Evolutionary conservation across 441 rosid genomes (phyloP), one percentile per base, ranked within the genome.

Genomic region (Gossypium davidsonii): DNA sequence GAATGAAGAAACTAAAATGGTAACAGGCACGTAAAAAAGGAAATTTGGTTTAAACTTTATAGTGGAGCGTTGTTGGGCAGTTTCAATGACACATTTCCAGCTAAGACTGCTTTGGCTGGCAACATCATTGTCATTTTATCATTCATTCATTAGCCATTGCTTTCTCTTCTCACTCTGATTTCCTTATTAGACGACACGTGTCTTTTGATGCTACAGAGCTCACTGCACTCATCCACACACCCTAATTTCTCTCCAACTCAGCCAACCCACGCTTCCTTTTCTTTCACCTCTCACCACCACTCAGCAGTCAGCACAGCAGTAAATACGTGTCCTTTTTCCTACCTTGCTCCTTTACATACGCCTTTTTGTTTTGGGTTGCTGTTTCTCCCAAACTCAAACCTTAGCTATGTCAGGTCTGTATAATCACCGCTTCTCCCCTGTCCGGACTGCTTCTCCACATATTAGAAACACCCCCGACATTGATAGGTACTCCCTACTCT

Each of bases 391-490:
- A 57, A 21, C 12, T 10, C 58, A 53, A 8, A 17, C 9, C 11
- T 2, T 11, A 15, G 79, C 79, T 65, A 94, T 94, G 98, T 92
- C 97, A 76, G 97, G 98, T 79, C 81, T 94, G 87, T 94, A 92
- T 83, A 88, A 94, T 86, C 85, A 89, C 77, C 90, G 83, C 85
- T 94, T 86, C 86, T 94, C 98, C 65, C 98, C 97, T 71, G 94
- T 92, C 65, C 82, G 98, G 81, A 91, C 94, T 78, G 96, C 93
- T 80, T 92, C 97, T 81, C 98, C 98, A 3, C 98, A 88, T 87
- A 89, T 92, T 87, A 87, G 96, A 85, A 88, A 84, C 88, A 60
- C 89, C 61, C 87, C 96, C 62, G 97, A 92, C 85, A 87, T 88
- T 74, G 97, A 92, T 84, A 86, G 98, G 97, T 91, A 72, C 28